A percentile compares a stretch with the other conserved stretches of the same genome.
phyloP scores from a whole-genome alignment of 1,284 basidiomycete genomes.

The Cutaneotrichosporon curvatum region DNA sequence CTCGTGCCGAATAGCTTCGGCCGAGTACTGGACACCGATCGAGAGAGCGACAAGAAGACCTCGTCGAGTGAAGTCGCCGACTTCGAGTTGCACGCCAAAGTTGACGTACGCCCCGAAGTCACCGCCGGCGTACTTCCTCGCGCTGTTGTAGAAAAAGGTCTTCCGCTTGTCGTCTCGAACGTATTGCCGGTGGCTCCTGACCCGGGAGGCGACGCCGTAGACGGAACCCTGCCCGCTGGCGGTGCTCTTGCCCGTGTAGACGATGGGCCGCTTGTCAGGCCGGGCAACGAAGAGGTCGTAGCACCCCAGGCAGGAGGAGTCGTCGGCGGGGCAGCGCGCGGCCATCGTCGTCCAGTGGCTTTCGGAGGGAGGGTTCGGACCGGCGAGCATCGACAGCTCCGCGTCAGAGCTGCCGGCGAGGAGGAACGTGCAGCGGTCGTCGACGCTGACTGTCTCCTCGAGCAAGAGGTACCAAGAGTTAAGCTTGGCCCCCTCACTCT shows the following conservation, averaged over 20 bases:
- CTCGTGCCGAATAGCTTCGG: background rate
- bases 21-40: background rate
- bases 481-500: background rate
- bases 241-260: background rate
- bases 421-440: background rate
- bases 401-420: background rate
- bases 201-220: background rate
- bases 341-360: background rate
- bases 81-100: background rate
- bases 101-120: background rate
- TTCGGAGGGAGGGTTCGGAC: background rate
- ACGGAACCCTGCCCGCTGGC: background rate
- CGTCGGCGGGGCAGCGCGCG: background rate
- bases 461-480: background rate
- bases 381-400: background rate
- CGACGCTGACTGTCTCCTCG: background rate
- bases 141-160: background rate
- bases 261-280: background rate
- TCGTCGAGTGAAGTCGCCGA: background rate
- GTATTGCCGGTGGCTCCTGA: background rate
- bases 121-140: background rate
- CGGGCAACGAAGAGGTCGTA: background rate
- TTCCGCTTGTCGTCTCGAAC: background rate
- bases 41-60: background rate
- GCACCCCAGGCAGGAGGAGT: background rate